Percentiles rank a stretch among this genome's conserved stretches.
These are phyloP conservation scores for Puccinia novopanici DNA, from an alignment of 1,284 basidiomycete genomes.

Conservation along the genomic window DNA sequence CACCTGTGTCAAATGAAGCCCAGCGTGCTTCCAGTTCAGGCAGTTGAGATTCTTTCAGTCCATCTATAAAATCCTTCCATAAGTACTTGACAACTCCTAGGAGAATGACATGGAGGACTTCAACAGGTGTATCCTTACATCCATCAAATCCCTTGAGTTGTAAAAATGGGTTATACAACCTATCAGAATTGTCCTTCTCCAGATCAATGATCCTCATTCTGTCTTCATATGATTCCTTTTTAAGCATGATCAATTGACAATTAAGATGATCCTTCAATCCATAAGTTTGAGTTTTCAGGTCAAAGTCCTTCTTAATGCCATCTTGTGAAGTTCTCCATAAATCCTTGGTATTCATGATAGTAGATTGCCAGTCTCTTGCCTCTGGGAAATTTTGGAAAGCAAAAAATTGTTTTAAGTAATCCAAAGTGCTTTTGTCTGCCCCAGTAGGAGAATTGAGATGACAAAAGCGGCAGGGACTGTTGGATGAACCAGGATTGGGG, in stretches of 20 bases:
- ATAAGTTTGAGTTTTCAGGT: too few relatives aligned
- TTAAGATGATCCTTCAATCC: too few relatives aligned
- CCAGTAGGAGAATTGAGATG: background rate
- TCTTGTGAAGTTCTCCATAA: background rate
- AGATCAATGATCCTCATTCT: background rate
- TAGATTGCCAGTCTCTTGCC: background rate
- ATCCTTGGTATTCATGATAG: background rate
- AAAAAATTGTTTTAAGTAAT: background rate
- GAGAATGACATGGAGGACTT: slow-evolving; percentile 59
- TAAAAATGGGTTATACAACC: background rate
- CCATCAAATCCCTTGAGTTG: slow-evolving; percentile 57
- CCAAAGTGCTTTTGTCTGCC: background rate
- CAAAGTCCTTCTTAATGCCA: background rate
- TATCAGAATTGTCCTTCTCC: background rate
- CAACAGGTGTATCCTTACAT: slow-evolving; percentile 59
- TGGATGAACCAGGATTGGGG: slow-evolving; percentile 3
- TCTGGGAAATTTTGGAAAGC: background rate
- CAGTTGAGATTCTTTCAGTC: background rate
- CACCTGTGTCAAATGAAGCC: background rate
- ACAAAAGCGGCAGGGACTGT: background rate
- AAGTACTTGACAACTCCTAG: background rate
- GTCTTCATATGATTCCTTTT: background rate
- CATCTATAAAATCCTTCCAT: background rate
- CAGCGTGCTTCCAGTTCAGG: background rate
- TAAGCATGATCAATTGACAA: too few relatives aligned